Base-by-base conservation (phyloP, 306 rosid genomes). In the Acacia confusa region DNA sequence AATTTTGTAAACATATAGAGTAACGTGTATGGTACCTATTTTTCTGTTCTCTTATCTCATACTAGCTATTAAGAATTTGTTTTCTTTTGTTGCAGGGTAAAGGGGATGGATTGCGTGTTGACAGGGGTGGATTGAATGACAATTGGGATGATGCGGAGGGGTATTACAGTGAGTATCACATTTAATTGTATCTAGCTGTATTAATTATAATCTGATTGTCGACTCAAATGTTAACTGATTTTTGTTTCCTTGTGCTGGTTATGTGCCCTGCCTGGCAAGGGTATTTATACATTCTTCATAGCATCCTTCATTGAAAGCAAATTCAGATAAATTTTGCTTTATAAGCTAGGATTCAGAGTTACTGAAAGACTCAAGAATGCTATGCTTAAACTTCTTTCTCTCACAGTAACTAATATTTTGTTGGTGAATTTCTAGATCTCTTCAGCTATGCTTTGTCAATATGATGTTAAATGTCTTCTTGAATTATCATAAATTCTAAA, bases 81-180 rank as follows among this genome's bases (percentile, higher is more conserved):
- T 34, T 61, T 70, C 73, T 55, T 38, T 19, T 64, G 74, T 73
- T 80, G 81, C 88, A 96, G 99, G 97, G 96, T 3, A 93, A 88
- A 85, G 95, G 89, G 27, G 94, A 93, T 79, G 92, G 88, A 68
- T 69, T 93, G 72, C 87, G 72, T 66, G 75, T 96, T 83, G 99
- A 96, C 79, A 96, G 89, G 87, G 91, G 85, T 86, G 94, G 97
- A 82, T 90, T 92, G 78, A 91, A 83, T 82, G 99, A 96, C 85
- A 96, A 96, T 83, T 96, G 99, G 99, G 99, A 96, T 64, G 99
- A 94, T 88, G 97, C 98, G 48, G 99, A 96, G 87, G 99, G 99
- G 11, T 96, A 96, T 87, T 96, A 96, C 78, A 91, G 98, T 94
- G 85, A 94, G 97, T 89, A 78, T 82, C 44, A 36, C 67, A 64